Evolutionary conservation across 768 basidiomycete species (phyloP), one percentile per base, ranked within the genome.

Genomic region (Amanita rubescens): DNA sequence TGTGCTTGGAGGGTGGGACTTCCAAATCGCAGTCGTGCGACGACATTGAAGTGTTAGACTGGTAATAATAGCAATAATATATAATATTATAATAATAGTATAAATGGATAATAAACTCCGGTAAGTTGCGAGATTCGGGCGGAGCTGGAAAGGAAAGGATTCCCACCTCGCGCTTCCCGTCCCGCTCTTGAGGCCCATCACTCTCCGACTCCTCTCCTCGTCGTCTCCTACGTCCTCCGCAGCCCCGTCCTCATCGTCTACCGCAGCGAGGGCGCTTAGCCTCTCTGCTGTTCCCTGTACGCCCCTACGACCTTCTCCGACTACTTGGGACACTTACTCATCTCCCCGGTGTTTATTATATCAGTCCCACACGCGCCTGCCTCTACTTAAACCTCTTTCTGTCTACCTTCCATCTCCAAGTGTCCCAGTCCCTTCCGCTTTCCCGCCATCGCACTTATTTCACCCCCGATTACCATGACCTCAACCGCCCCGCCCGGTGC

Each of bases 1-100:
- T 61, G 71, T 91, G 51, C 73, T 82, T 14, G 86, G 88, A 22
- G 87, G 90, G 44, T 91, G 90, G 88, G 91, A 93, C 66, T 79
- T 94, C 55, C 86, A 92, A 72, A 75, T 94, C 51, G 91, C 91
- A 12, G 81, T 87, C 27, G 89, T 93, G 35, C 76, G 88, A 55
- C 74, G 89, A 55, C 85, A 87, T 63, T 85, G 67, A n/a, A n/a
- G n/a, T n/a, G n/a, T n/a, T n/a, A n/a, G n/a, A n/a, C n/a, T n/a
- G n/a, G n/a, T n/a, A n/a, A n/a, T n/a, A n/a, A n/a, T n/a, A n/a
- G 33, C 38, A 33, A 45, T 35, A 34, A 30, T 30, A 22, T 10
- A 50, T 54, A n/a, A 22, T 47, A 52, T 24, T 46, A 54, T 49
- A 54, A 33, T 53, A 58, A 54, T 55, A 54, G n/a, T n/a, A n/a